Evolutionary conservation across 163 green algal species (phyloP), one percentile per base, ranked within the genome.

Genomic region (Chloromonas sp.): DNA sequence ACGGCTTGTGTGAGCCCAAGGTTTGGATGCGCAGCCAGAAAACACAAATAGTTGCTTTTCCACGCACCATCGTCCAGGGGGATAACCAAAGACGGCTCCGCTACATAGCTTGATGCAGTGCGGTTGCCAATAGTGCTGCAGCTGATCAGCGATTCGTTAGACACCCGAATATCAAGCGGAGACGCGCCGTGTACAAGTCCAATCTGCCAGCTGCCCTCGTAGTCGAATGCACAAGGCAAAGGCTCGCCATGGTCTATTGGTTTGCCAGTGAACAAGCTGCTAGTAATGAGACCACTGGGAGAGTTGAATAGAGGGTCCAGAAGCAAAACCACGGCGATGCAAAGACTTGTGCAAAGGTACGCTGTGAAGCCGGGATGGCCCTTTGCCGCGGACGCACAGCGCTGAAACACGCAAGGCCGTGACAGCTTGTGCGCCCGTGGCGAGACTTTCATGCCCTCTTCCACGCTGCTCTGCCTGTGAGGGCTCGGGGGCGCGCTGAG

Each of bases 171-270:
- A 5, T 60, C 60, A 1, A 81, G 36, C 0, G 85, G 85, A 14
- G 82, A 70, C 0, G 60, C 1, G 8, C 85, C 85, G 0, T 0
- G 8, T 0, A 77, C 86, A 0, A 85, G 11, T 61, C 86, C 86
- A 14, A 89, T 81, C 14, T 74, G 58, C 86, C 86, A 89, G n/a
- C 66, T 83, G 58, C 86, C 86, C 80, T 89, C 86, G 36, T 86
- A 89, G 60, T 89, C 86, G 78, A 80, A 86, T 1, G 78, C 77
- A 71, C 86, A 89, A 8, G 83, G 79, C 59, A 13, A 2, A 1
- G 79, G 59, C 8, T 70, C 59, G 11, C 79, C 79, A 13, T 82
- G 79, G 59, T 71, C 59, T 2, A 36, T 36, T 36, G 79, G 79
- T 2, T 60, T 2, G 3, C 79, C 79, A 3, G 79, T 82, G 79